phyloP scores from a whole-genome alignment of 495 filamentous ascomycete genomes.

The Aspergillus haitiensis region DNA sequence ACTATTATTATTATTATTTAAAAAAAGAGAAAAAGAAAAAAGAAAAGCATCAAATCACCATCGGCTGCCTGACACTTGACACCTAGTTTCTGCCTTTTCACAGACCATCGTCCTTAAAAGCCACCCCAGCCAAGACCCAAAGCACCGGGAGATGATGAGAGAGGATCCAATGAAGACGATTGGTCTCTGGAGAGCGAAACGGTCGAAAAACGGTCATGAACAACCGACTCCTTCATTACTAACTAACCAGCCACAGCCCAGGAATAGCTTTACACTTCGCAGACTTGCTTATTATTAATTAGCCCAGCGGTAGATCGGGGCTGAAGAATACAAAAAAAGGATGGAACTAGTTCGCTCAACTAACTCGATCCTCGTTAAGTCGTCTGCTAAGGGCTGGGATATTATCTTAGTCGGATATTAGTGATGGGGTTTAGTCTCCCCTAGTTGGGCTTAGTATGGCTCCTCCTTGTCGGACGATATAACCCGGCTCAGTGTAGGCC shows the following conservation, averaged over 20 bases:
- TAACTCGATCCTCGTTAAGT: background rate
- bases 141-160: background rate
- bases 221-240: background rate
- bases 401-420: background rate
- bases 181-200: background rate
- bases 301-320: background rate
- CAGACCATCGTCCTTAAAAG: background rate
- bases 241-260: no score
- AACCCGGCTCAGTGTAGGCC: background rate
- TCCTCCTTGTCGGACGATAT: background rate
- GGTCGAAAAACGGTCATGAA: background rate
- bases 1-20: background rate
- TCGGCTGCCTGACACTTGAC: constrained; percentile 1
- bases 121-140: constrained; percentile 1
- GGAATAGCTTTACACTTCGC: no score
- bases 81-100: background rate
- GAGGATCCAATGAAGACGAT: no score
- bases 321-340: background rate
- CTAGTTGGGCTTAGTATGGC: background rate
- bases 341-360: background rate
- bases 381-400: background rate
- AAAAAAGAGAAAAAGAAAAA: constrained; percentile 8
- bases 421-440: background rate
- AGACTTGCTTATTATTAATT: no score
- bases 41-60: constrained; percentile 9